Percentiles rank a stretch among this genome's conserved stretches.
phyloP scores from a whole-genome alignment of 805 yeast genomes.

The Clavispora phyllophila region DNA sequence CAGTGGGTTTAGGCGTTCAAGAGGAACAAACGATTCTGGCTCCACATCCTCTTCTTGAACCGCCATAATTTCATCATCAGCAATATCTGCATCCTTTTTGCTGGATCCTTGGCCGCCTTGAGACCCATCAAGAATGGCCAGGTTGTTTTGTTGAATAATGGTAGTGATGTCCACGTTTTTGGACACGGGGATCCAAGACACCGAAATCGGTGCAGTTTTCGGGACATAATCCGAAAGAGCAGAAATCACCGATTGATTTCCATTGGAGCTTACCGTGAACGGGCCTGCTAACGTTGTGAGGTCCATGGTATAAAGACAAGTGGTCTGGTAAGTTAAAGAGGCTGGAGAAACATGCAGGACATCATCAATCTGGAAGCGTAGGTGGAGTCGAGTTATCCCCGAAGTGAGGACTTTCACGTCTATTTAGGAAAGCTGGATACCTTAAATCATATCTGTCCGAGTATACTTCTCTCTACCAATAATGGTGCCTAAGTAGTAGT shows the following conservation, averaged over 20 bases:
- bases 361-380: neutral
- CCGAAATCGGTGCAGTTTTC: neutral
- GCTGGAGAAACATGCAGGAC: neutral
- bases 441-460: neutral
- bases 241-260: slow-evolving; percentile 7
- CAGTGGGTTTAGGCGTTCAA: slow-evolving; percentile 25
- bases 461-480: neutral
- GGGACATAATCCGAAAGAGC: slow-evolving; percentile 4
- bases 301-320: slow-evolving; percentile 1
- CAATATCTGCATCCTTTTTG: neutral
- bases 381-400: neutral
- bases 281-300: slow-evolving; percentile 7
- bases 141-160: slow-evolving; percentile 6
- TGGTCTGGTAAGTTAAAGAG: neutral
- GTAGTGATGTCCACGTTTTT: slow-evolving; percentile 5
- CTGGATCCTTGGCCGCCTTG: neutral
- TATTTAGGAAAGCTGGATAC: too few relatives aligned
- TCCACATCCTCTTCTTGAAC: slow-evolving; percentile 14
- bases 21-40: slow-evolving; percentile 18
- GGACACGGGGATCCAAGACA: slow-evolving; percentile 7
- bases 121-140: neutral
- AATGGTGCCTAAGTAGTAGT: neutral
- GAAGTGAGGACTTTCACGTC: too few relatives aligned
- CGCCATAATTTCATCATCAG: slow-evolving; percentile 3
- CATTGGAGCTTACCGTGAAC: slow-evolving; percentile 4